phyloP scores from a whole-genome alignment of 768 basidiomycete genomes.

The Baorangia bicolor region DNA sequence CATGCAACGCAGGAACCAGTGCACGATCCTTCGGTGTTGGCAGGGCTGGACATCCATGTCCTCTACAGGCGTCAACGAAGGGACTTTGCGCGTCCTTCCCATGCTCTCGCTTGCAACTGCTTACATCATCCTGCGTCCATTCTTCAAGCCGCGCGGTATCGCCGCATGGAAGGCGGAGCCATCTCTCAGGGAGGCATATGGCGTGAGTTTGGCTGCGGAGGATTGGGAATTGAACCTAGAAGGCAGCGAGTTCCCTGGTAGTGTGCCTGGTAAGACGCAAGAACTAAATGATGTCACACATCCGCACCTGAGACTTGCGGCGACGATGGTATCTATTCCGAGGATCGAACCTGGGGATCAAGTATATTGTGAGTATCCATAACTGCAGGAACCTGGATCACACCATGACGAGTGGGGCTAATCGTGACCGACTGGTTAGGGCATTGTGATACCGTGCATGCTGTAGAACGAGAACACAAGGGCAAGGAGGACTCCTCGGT shows the following conservation, averaged over 20 bases:
- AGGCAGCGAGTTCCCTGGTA: constrained; percentile 52
- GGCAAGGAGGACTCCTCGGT: constrained; percentile 54
- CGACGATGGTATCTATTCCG: constrained; percentile 60
- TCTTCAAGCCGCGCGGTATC: constrained; percentile 47
- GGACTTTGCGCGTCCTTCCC: constrained; percentile 63
- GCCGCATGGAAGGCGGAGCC: background rate
- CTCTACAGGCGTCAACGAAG: constrained; percentile 54
- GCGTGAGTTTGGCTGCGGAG: constrained; percentile 36
- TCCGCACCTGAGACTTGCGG: constrained; percentile 56
- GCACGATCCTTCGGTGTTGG: constrained; percentile 56
- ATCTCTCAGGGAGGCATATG: constrained; percentile 16
- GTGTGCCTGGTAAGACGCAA: constrained; percentile 51
- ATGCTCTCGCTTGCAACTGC: constrained; percentile 53
- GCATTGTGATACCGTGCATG: constrained; percentile 57
- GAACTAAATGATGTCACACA: constrained; percentile 57
- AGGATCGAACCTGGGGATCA: constrained; percentile 62
- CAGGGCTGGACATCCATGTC: constrained; percentile 59
- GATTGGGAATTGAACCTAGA: constrained; percentile 61
- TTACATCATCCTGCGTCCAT: constrained; percentile 64
- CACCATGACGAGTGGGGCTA: background rate
- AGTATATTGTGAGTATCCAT: constrained; percentile 47
- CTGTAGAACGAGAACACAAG: constrained; percentile 49
- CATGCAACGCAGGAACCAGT: constrained; percentile 42
- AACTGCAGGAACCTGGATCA: background rate
- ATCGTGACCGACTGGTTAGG: constrained; percentile 27